These are phyloP conservation scores for Eremochloa ophiuroides DNA, from an alignment of 176 grass and related monocot genomes.

Conservation along the genomic window DNA sequence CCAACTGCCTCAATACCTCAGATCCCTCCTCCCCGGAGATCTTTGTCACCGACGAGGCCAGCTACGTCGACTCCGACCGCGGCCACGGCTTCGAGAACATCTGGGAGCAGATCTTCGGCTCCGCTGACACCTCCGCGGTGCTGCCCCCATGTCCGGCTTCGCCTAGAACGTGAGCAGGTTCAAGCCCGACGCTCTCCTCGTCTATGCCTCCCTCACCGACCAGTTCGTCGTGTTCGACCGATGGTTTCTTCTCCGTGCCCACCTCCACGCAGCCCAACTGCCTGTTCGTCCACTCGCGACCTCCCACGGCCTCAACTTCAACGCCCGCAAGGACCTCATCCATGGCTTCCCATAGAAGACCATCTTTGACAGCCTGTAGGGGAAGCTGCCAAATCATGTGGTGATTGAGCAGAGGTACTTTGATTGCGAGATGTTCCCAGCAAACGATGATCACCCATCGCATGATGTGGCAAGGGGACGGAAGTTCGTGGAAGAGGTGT, in stretches of 20 bases:
- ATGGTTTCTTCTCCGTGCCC: conserved; percentile 90
- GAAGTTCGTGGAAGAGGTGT: conserved; percentile 84
- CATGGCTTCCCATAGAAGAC: conserved; percentile 93
- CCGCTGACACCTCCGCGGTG: conserved; percentile 60
- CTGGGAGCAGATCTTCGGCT: conserved; percentile 94
- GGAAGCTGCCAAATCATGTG: conserved; percentile 71
- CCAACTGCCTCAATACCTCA: conserved; percentile 77
- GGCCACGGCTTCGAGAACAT: conserved; percentile 97
- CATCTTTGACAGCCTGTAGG: conserved; percentile 78
- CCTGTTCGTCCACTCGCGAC: conserved; percentile 90
- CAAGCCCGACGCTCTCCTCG: conserved; percentile 55
- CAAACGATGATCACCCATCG: conserved; percentile 88
- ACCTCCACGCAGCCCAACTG: conserved; percentile 89
- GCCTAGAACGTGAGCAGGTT: conserved; percentile 89
- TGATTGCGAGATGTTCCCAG: conserved; percentile 62
- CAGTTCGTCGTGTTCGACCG: conserved; percentile 78
- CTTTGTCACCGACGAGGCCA: conserved; percentile 68
- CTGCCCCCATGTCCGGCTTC: conserved; percentile 74
- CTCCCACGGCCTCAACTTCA: conserved; percentile 79
- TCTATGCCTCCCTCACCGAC: conserved; percentile 57
- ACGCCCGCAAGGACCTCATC: conserved; percentile 90
- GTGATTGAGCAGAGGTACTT: conserved; percentile 95
- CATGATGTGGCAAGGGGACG: conserved; percentile 78
- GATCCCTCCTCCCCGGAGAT: conserved; percentile 75
- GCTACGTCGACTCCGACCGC: conserved; percentile 87